Evolutionary conservation across 2,329 filamentous ascomycete genomes (phyloP).

Genomic region (Mycosphaerella arachidis): DNA sequence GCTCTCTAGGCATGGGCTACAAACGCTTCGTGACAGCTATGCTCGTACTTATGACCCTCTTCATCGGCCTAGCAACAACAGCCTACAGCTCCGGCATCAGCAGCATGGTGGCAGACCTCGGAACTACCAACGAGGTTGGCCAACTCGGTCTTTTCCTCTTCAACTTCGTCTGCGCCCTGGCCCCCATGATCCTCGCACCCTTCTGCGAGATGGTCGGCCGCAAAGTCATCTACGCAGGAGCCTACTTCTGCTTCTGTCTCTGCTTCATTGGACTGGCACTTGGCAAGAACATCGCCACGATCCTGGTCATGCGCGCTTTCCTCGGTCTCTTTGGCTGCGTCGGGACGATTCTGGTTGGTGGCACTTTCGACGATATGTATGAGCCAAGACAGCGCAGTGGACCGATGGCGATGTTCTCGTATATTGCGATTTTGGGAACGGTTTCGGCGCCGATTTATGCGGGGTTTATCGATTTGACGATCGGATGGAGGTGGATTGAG

Average conservation of each 20-base stretch:
- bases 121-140: slow-evolving; percentile 40
- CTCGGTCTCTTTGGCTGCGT: slow-evolving; percentile 49
- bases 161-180: slow-evolving; percentile 48
- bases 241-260: slow-evolving; percentile 44
- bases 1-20: slow-evolving; percentile 24
- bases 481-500: slow-evolving; percentile 54
- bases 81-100: slow-evolving; percentile 49
- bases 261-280: slow-evolving; percentile 48
- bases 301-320: slow-evolving; percentile 45
- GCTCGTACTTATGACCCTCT: slow-evolving; percentile 51
- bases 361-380: slow-evolving; percentile 50
- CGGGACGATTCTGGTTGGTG: slow-evolving; percentile 48
- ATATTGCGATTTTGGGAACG: slow-evolving; percentile 49
- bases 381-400: slow-evolving; percentile 42
- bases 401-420: slow-evolving; percentile 48
- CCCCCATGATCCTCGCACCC: slow-evolving; percentile 46
- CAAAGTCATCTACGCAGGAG: slow-evolving; percentile 44
- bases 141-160: slow-evolving; percentile 49
- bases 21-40: slow-evolving; percentile 46
- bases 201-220: slow-evolving; percentile 50
- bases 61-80: slow-evolving; percentile 52
- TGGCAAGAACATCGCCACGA: slow-evolving; percentile 47
- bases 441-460: slow-evolving; percentile 52
- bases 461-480: slow-evolving; percentile 50
- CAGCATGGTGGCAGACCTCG: slow-evolving; percentile 44